A percentile compares a stretch with the other conserved stretches of the same genome.
These are phyloP conservation scores for Lichina pygmaea DNA, from an alignment of 495 filamentous ascomycete genomes.

Conservation along the genomic window DNA sequence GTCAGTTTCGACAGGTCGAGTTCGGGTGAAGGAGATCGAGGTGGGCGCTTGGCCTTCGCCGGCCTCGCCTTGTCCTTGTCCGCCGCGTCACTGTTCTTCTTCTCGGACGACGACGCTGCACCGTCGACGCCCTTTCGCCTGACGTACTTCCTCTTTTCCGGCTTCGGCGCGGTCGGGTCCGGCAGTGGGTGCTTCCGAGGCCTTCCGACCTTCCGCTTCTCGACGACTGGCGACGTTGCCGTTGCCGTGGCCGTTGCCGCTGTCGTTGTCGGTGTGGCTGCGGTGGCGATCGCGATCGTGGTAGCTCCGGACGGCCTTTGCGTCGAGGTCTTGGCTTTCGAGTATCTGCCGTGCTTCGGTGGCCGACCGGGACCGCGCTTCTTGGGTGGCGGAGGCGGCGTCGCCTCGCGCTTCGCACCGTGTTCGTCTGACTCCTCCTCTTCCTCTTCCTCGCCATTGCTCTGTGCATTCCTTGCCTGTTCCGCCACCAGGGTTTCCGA, in stretches of 20 bases:
- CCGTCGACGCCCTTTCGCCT: conserved; percentile 39
- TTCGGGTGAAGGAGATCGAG: conserved; percentile 41
- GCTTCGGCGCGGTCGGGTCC: conserved; percentile 24
- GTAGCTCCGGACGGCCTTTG: conserved; percentile 26
- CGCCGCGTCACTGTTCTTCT: conserved; percentile 18
- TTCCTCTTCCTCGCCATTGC: conserved; percentile 17
- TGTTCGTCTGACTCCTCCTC: conserved; percentile 11
- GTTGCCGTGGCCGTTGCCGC: conserved; percentile 14
- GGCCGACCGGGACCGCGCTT: conserved; percentile 69
- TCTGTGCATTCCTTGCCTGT: background rate
- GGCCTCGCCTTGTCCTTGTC: conserved; percentile 24
- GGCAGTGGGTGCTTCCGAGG: conserved; percentile 24
- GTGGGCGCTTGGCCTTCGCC: conserved; percentile 30
- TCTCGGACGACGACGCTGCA: conserved; percentile 22
- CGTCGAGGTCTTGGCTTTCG: conserved; percentile 41
- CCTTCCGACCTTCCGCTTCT: conserved; percentile 2
- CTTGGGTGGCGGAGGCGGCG: conserved; percentile 16
- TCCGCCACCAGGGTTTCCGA: too few relatives aligned
- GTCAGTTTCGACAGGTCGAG: conserved; percentile 55
- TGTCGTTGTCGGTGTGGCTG: conserved; percentile 5
- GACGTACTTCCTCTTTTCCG: conserved; percentile 55
- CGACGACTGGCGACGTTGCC: conserved; percentile 12
- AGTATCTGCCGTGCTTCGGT: conserved; percentile 82
- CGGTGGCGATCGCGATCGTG: background rate
- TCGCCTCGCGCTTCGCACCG: background rate